Conservation (phyloP, 257 asterid species). For the Rubia yunnanensis region DNA sequence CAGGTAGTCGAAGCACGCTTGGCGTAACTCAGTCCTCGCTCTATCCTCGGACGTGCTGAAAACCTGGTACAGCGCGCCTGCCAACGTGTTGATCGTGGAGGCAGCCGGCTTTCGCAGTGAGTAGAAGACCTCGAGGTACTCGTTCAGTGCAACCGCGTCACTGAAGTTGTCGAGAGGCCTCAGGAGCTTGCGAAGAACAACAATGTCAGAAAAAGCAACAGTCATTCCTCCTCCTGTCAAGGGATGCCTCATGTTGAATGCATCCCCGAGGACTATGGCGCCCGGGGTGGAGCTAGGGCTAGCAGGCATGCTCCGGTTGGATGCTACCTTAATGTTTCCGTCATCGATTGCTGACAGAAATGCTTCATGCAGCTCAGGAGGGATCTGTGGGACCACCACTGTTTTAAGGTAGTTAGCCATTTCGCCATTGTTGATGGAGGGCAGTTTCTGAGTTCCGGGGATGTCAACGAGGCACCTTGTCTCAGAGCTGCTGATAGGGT, state of each 20-base stretch:
- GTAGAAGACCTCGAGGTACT: constrained; percentile 17
- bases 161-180: constrained; percentile 16
- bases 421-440: constrained; percentile 15
- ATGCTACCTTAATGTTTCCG: constrained; percentile 19
- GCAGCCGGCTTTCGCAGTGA: constrained; percentile 19
- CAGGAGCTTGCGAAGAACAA: constrained; percentile 15
- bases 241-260: constrained; percentile 23
- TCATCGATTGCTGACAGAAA: constrained; percentile 14
- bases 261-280: constrained; percentile 20
- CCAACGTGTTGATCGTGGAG: constrained; percentile 22
- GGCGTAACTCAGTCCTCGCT: constrained; percentile 19
- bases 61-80: constrained; percentile 23
- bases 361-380: constrained; percentile 12
- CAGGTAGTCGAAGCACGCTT: constrained; percentile 24
- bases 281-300: constrained; percentile 21
- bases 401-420: constrained; percentile 20
- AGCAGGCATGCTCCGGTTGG: constrained; percentile 24
- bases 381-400: constrained; percentile 19
- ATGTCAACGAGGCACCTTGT: constrained; percentile 21
- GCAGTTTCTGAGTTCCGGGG: constrained; percentile 17
- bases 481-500: constrained; percentile 21
- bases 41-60: constrained; percentile 16
- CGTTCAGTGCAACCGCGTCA: constrained; percentile 13
- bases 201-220: constrained; percentile 19
- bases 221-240: constrained; percentile 26